Percentiles rank a stretch among this genome's conserved stretches.
Conservation (phyloP, 176 grass and related monocot species). For the Carex cristatella region DNA sequence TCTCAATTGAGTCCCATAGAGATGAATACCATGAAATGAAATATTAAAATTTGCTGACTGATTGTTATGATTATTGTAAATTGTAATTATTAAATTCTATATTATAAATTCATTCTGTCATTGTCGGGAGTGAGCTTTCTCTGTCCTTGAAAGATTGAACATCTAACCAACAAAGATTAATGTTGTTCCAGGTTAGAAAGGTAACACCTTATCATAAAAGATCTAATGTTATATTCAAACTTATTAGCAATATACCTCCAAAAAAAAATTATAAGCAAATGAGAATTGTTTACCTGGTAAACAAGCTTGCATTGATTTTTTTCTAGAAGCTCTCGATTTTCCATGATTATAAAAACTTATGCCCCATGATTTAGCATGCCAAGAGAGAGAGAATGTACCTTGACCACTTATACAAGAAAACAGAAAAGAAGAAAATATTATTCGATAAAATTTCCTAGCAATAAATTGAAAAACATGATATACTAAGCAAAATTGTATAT, state of each 20-base stretch:
- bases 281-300: not conserved
- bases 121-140: not conserved
- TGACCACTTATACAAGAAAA: slow-evolving; percentile 3
- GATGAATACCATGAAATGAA: slow-evolving; percentile 18
- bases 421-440: not conserved
- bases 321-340: not conserved
- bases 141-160: not conserved
- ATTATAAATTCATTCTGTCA: not conserved
- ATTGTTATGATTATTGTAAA: not conserved
- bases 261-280: not conserved
- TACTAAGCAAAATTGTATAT: no score
- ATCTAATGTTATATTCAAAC: not conserved
- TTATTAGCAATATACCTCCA: no score
- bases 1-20: slow-evolving; percentile 26
- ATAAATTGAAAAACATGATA: no score
- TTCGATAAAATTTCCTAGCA: not conserved
- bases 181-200: not conserved
- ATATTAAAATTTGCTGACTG: not conserved
- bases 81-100: not conserved
- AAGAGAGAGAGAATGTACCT: not conserved
- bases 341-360: not conserved
- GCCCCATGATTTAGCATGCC: not conserved
- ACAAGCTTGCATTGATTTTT: not conserved
- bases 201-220: not conserved
- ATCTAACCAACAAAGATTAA: not conserved